phyloP scores from a whole-genome alignment of 139 green algal genomes.

The Asterochloris sp. region DNA sequence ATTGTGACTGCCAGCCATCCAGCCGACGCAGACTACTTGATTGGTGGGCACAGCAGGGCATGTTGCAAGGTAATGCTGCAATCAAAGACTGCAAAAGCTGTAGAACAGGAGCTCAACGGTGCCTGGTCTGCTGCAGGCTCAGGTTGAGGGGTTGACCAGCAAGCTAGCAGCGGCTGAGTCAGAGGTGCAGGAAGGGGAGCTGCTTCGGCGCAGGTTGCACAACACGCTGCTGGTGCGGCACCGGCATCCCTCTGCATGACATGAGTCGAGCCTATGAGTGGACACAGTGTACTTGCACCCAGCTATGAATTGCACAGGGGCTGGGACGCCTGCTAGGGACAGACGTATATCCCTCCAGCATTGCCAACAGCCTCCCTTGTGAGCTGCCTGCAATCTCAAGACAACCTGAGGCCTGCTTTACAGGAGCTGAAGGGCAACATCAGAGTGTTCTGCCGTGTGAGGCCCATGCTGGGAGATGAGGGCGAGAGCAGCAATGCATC shows the following conservation, averaged over 20 bases:
- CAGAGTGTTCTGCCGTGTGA: conserved; percentile 88
- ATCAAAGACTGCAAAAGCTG: too few species aligned
- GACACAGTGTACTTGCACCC: too few species aligned
- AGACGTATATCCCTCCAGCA: too few species aligned
- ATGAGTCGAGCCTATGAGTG: not conserved
- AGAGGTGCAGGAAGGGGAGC: conserved; percentile 61
- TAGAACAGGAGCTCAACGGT: too few species aligned
- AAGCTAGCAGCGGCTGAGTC: conserved; percentile 11
- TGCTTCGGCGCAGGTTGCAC: conserved; percentile 76
- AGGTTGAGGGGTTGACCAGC: conserved; percentile 11
- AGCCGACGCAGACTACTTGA: too few species aligned
- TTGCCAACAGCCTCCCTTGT: too few species aligned
- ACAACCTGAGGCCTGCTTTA: not conserved
- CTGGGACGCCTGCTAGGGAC: too few species aligned
- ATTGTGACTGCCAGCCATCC: too few species aligned
- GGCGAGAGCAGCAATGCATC: not conserved
- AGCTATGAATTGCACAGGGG: too few species aligned
- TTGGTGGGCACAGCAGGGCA: too few species aligned
- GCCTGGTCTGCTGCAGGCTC: not conserved
- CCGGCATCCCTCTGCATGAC: not conserved
- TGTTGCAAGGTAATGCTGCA: too few species aligned
- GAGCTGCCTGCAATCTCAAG: too few species aligned
- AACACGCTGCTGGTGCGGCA: conserved; percentile 67
- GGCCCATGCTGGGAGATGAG: conserved; percentile 39
- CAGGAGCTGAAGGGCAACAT: conserved; percentile 95